Evolutionary conservation across 176 grass and related monocot species (phyloP).

Genomic region (Poa pratensis): DNA sequence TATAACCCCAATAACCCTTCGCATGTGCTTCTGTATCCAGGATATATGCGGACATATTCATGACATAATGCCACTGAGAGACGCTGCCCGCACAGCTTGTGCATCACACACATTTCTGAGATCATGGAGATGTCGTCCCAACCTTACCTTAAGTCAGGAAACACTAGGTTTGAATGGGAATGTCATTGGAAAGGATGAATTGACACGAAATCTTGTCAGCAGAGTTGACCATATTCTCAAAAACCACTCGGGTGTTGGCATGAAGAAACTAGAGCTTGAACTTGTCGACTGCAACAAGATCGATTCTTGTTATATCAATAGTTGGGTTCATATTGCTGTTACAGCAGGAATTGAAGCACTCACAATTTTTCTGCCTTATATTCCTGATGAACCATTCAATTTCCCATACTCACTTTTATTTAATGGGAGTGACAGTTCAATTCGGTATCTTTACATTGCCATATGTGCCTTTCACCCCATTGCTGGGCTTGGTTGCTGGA

Average conservation of each 20-base stretch:
- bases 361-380: neutral
- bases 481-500: neutral
- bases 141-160: neutral
- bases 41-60: neutral
- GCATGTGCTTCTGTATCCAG: neutral
- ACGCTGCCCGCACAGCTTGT: neutral
- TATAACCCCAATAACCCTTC: neutral
- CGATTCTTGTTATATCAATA: neutral
- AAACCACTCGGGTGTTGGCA: slow-evolving; percentile 5
- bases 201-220: neutral
- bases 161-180: slow-evolving; percentile 4
- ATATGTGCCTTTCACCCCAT: neutral
- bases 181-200: neutral
- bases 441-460: neutral
- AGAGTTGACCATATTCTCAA: slow-evolving; percentile 4
- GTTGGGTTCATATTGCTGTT: slow-evolving; percentile 18
- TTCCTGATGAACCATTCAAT: neutral
- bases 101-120: neutral
- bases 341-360: slow-evolving; percentile 18
- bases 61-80: neutral
- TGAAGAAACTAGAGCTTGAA: neutral
- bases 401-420: slow-evolving; percentile 4
- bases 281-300: neutral
- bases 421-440: neutral
- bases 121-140: slow-evolving; percentile 1